Percentiles rank a stretch among this genome's conserved stretches.
Evolutionary conservation across 805 yeast genomes (phyloP).

Genomic region (Teunomyces pallodes): DNA sequence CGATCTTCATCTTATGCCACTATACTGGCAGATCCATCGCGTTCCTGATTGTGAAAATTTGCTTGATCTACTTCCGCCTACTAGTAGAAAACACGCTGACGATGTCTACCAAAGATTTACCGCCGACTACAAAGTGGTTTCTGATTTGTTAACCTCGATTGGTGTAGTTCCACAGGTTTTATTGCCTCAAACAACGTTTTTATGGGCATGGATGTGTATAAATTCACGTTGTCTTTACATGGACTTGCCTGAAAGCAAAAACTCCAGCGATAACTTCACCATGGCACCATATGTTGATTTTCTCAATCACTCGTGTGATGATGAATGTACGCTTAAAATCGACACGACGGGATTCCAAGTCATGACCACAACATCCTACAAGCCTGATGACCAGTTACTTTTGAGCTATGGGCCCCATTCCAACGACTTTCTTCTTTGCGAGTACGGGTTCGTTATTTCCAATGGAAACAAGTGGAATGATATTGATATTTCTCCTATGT

Average conservation of each 20-base stretch:
- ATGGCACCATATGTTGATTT: constrained; percentile 91
- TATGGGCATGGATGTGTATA: constrained; percentile 83
- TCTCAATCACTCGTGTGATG: constrained; percentile 65
- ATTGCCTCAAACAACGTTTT: constrained; percentile 26
- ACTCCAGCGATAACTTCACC: constrained; percentile 67
- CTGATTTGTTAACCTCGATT: constrained; percentile 18
- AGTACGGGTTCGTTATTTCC: constrained; percentile 74
- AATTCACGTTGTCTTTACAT: constrained; percentile 89
- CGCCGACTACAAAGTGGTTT: constrained; percentile 44
- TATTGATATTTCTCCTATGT: constrained; percentile 55
- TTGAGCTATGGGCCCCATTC: constrained; percentile 88
- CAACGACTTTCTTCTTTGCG: constrained; percentile 76
- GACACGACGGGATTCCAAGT: constrained; percentile 54
- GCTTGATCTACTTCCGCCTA: constrained; percentile 42
- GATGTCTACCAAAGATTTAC: constrained; percentile 43
- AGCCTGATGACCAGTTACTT: constrained; percentile 53
- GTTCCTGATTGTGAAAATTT: constrained; percentile 23
- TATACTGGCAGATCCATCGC: constrained; percentile 52
- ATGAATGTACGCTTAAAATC: constrained; percentile 52
- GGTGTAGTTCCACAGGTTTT: not conserved
- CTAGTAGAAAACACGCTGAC: constrained; percentile 37
- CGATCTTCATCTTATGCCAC: constrained; percentile 59
- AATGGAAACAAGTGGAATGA: constrained; percentile 62
- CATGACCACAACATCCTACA: constrained; percentile 25
- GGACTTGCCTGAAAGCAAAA: constrained; percentile 55